phyloP scores from a whole-genome alignment of 2,329 filamentous ascomycete genomes.

The Fusarium mundagurra region DNA sequence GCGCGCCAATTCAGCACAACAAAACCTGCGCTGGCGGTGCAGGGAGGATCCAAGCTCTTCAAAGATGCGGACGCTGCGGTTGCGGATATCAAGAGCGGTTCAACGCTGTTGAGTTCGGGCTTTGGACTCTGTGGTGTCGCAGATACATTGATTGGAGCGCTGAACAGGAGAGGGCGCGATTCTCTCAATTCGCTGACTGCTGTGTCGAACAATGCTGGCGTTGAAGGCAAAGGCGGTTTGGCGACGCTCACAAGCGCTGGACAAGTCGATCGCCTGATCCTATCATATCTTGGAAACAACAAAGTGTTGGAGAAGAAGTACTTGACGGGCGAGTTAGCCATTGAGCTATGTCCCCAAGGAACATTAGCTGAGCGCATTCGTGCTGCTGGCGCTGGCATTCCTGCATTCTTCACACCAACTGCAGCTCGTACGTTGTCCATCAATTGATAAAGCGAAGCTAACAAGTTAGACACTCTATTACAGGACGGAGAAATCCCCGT shows the following conservation, averaged over 20 bases:
- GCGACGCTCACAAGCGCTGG: constrained; percentile 74
- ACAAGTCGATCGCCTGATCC: constrained; percentile 76
- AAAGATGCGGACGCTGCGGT: constrained; percentile 73
- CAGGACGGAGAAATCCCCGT: constrained; percentile 75
- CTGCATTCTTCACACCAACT: constrained; percentile 83
- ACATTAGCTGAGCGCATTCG: constrained; percentile 77
- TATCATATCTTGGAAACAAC: constrained; percentile 81
- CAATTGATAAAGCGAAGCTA: neutral
- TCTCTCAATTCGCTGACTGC: constrained; percentile 75
- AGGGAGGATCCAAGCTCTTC: constrained; percentile 57
- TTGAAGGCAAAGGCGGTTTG: constrained; percentile 73
- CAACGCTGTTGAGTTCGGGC: constrained; percentile 77
- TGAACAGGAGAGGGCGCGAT: constrained; percentile 68
- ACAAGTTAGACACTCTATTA: constrained; percentile 65
- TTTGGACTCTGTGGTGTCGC: constrained; percentile 86
- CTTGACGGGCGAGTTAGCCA: constrained; percentile 75
- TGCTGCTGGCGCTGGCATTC: constrained; percentile 79
- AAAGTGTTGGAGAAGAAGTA: constrained; percentile 81
- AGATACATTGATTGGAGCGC: constrained; percentile 77
- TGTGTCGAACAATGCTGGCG: constrained; percentile 83
- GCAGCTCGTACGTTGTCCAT: constrained; percentile 64
- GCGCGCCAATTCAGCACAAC: constrained; percentile 36
- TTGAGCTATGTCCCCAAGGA: constrained; percentile 81
- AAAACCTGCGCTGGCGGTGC: constrained; percentile 7
- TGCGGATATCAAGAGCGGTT: constrained; percentile 74